These are phyloP conservation scores for Psidium friedrichsthalianum DNA, from an alignment of 345 rosid genomes.

Conservation along the genomic window DNA sequence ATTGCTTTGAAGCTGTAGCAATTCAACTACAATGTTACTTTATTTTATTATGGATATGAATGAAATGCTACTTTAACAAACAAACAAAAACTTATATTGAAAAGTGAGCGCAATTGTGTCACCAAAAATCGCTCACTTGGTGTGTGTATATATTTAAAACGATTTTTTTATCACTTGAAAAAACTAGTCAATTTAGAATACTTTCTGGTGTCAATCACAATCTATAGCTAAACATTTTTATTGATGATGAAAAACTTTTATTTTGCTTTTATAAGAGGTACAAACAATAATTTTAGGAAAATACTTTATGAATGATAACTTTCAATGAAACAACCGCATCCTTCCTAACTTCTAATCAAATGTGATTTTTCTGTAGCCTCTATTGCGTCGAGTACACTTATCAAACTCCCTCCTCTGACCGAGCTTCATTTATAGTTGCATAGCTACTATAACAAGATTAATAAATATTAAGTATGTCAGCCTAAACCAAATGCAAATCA, in stretches of 20 bases:
- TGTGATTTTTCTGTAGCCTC: no score
- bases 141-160: not conserved
- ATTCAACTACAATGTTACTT: no score
- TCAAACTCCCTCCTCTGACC: no score
- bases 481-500: not conserved
- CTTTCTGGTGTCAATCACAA: not conserved
- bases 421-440: no score
- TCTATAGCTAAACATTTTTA: not conserved
- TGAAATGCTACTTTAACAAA: no score
- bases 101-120: not conserved
- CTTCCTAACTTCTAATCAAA: no score
- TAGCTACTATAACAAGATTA: no score
- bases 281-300: not conserved
- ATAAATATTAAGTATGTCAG: not conserved
- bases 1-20: no score
- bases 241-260: not conserved
- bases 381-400: no score
- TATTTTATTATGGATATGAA: no score
- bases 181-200: not conserved
- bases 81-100: not conserved
- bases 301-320: no score
- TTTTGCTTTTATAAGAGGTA: not conserved
- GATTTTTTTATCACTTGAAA: not conserved
- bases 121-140: not conserved
- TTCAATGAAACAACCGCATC: no score